Evolutionary conservation across 2,329 filamentous ascomycete genomes (phyloP).

Genomic region (Pestalotiopsis sp.): DNA sequence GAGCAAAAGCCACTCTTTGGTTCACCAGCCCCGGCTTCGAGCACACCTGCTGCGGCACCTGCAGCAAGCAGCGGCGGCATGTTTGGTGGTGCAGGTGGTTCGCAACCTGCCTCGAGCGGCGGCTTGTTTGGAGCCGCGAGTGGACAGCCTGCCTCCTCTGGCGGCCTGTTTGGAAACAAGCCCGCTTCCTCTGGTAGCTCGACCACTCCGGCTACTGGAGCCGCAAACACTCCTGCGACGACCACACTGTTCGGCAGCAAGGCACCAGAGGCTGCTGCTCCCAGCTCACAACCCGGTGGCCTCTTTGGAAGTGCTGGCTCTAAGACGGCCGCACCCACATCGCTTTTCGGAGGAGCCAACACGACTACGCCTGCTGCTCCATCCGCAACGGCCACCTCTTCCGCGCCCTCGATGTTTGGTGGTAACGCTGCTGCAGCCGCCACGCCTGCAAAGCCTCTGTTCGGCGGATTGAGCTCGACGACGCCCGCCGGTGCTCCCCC

Average conservation of each 20-base stretch:
- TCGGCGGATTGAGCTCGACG: conserved; percentile 50
- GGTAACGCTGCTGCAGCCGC: conserved; percentile 28
- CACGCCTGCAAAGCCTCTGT: conserved; percentile 51
- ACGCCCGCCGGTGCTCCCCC: conserved; percentile 61
- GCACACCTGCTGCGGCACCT: conserved; percentile 27
- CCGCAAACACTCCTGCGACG: conserved; percentile 26
- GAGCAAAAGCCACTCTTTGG: conserved; percentile 35
- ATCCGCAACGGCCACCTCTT: conserved; percentile 40
- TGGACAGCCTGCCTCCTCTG: conserved; percentile 19
- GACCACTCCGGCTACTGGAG: conserved; percentile 27
- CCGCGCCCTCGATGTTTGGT: conserved; percentile 41
- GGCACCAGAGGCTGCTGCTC: conserved; percentile 22
- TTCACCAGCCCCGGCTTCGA: conserved; percentile 22
- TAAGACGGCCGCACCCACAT: conserved; percentile 16
- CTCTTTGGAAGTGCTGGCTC: conserved; percentile 26
- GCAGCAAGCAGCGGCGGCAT: conserved; percentile 21
- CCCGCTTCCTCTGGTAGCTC: conserved; percentile 11
- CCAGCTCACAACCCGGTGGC: conserved; percentile 24
- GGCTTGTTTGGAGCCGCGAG: conserved; percentile 27
- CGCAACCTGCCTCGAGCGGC: conserved; percentile 21
- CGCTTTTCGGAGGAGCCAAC: conserved; percentile 24
- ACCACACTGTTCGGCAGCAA: conserved; percentile 31
- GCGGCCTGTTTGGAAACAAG: conserved; percentile 34
- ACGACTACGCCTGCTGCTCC: not conserved
- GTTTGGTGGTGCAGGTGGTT: conserved; percentile 26